Evolutionary conservation across 768 basidiomycete species (phyloP), one percentile per base, ranked within the genome.

Genomic region (Mycena haematopus): DNA sequence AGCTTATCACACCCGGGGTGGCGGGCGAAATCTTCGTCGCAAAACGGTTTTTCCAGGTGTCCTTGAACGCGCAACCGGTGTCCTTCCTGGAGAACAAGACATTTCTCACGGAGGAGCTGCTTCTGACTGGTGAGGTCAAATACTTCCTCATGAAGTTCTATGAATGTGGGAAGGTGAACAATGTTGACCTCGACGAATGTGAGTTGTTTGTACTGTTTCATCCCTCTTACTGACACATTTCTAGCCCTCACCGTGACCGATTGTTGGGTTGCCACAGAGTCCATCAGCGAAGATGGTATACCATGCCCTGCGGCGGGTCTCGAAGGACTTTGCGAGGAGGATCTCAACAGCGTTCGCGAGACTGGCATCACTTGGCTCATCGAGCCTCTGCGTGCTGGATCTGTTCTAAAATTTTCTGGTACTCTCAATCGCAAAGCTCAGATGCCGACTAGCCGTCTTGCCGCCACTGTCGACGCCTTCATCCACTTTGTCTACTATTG

Each of bases 401-500:
- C 31, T 11, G 31, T 33, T 33, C 31, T 6, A 11, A 33, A 33
- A 33, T 33, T 33, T 11, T 49, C 38, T 24, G 58, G 58, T 19
- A 59, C 58, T 10, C 58, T 59, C 36, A 42, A 40, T 40, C 58
- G 27, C 49, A 49, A 52, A 25, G 5, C 49, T 5, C 6, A 40
- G 35, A 3, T 19, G 7, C 38, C 50, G 3, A 51, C 47, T 8
- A 44, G 29, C 11, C 31, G 31, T 11, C 31, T 33, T 11, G 11
- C 31, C 31, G 46, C 47, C 22, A 59, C 50, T 7, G 27, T 59
- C 6, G 17, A 59, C 27, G 24, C 58, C 47, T 59, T 59, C 58
- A 35, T 59, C 50, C 58, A 59, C 21, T 59, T 59, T 44, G 29
- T 52, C 6, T 59, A 59, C 50, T 19, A 52, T n/a, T 52, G 1